Evolutionary conservation across 345 rosid species (phyloP).

Genomic region (Raphanus raphanistrum): DNA sequence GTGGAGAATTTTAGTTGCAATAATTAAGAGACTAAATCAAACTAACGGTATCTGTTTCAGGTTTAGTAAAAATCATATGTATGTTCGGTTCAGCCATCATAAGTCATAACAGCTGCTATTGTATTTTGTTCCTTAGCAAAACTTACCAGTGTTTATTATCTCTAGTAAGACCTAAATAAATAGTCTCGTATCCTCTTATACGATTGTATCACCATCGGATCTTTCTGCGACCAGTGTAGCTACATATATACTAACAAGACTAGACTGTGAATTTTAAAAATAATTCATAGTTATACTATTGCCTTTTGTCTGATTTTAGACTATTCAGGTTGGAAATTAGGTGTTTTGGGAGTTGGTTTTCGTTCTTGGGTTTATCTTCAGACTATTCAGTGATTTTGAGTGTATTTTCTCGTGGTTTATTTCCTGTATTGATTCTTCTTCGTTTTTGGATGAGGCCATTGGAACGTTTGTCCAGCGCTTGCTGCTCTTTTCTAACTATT

Average conservation of each 20-base stretch:
- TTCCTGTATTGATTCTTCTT: neutral
- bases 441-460: neutral
- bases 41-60: neutral
- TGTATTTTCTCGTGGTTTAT: neutral
- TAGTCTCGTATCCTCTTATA: neutral
- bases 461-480: neutral
- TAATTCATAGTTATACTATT: neutral
- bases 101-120: neutral
- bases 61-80: neutral
- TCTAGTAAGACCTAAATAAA: neutral
- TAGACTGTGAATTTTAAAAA: neutral
- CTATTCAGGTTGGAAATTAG: neutral
- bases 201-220: neutral
- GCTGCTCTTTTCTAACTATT: neutral
- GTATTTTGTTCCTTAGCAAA: neutral
- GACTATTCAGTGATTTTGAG: neutral
- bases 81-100: neutral
- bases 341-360: neutral
- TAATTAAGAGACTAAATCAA: neutral
- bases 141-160: neutral
- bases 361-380: neutral
- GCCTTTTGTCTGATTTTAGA: neutral
- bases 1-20: neutral
- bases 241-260: neutral
- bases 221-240: neutral